Conservation (phyloP, 208 protist species). For the Porcisia hertigi region DNA sequence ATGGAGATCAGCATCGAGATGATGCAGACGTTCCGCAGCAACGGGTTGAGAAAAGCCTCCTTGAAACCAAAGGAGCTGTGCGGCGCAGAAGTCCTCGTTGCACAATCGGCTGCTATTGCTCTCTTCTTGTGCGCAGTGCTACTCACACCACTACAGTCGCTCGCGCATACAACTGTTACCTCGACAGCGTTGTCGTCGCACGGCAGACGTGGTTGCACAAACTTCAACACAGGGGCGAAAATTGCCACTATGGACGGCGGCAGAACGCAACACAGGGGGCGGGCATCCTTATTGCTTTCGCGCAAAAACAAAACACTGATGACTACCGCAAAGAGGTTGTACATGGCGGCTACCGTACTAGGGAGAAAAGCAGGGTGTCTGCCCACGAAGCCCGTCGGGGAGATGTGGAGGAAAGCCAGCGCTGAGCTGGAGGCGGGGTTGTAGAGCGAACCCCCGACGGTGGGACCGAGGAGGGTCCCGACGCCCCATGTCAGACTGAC, state of each 20-base stretch:
- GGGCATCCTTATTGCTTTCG: conserved; percentile 52
- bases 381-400: conserved; percentile 34
- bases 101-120: no score
- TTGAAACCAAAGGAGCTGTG: conserved; percentile 57
- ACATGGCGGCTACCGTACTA: conserved; percentile 46
- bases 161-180: conserved; percentile 11
- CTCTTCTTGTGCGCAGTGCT: not conserved
- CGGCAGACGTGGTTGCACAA: conserved; percentile 42
- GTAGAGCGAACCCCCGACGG: conserved; percentile 74
- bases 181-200: conserved; percentile 14
- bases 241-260: conserved; percentile 13
- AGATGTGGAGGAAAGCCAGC: conserved; percentile 32
- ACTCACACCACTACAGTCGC: not conserved
- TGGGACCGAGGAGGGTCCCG: conserved; percentile 68
- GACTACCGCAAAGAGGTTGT: conserved; percentile 53
- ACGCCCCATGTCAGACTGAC: conserved; percentile 94
- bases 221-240: conserved; percentile 24
- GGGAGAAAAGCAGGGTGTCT: conserved; percentile 76
- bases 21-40: conserved; percentile 54
- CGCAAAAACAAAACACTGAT: conserved; percentile 43
- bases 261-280: conserved; percentile 31
- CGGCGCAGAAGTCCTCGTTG: not conserved
- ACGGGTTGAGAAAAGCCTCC: conserved; percentile 43
- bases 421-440: conserved; percentile 38
- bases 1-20: conserved; percentile 69